Base-by-base conservation (phyloP, 768 basidiomycete species). In the Kwoniella bestiolae region DNA sequence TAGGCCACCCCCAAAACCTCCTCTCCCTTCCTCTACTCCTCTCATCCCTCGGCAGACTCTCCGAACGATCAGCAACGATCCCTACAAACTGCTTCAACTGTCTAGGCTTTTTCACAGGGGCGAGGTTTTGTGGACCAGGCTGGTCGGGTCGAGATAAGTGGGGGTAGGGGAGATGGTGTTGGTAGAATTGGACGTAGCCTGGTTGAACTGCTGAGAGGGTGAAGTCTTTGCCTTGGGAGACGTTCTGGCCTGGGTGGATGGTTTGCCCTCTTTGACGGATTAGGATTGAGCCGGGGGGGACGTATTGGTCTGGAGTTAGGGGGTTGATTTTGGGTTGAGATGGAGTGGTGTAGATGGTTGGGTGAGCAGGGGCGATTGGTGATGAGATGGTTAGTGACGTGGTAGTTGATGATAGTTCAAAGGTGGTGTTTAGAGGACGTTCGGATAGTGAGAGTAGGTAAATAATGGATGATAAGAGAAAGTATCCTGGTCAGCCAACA, bases 281-380 rank as follows among this genome's bases (percentile, higher is more conserved):
- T 77, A 99, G 91, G 73, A 99, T 97, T 83, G 95, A 92, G 46
- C 96, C 96, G 8, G 96, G 92, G 26, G 91, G 86, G 26, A 97
- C 94, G 81, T 86, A 86, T 82, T 97, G 89, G 78, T 96, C 95
- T 97, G 66, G 55, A 29, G n/a, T 23, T 21, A 41, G 14, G 25
- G 59, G 41, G 9, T 28, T 7, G n/a, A 29, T 60, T 5, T 7
- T 35, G 29, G n/a, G 2, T 31, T 29, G 12, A 6, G 38, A 35
- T 28, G 6, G 45, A 46, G 6, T 6, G 45, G 21, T 18, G 41
- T 23, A 29, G 12, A 45, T 63, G 18, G 55, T 51, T 58, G 62
- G 23, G 58, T 38, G 23, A 9, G 34, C 12, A n/a, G n/a, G n/a
- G n/a, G n/a, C n/a, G n/a, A n/a, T n/a, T n/a, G n/a, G n/a, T n/a